These are phyloP conservation scores for Citrus maxima DNA, from an alignment of 345 rosid species.

Conservation along the genomic window DNA sequence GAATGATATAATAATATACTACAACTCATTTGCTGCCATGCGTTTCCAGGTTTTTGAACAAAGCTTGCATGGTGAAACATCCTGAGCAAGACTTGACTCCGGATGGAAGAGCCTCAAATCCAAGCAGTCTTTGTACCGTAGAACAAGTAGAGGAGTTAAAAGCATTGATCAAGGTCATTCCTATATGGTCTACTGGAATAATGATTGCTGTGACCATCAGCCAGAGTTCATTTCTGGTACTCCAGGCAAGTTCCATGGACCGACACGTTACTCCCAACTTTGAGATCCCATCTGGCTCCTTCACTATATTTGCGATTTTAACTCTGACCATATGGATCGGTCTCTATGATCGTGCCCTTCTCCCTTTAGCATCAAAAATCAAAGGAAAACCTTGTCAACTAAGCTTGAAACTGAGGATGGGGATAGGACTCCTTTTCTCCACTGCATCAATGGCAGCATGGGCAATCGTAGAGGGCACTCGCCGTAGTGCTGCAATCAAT, in stretches of 20 bases:
- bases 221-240: conserved; percentile 32
- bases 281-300: conserved; percentile 56
- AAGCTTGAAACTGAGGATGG: conserved; percentile 46
- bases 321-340: conserved; percentile 35
- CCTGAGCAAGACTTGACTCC: conserved; percentile 28
- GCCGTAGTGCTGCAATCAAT: conserved; percentile 27
- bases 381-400: conserved; percentile 30
- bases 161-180: conserved; percentile 42
- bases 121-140: conserved; percentile 49
- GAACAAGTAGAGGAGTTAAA: conserved; percentile 68
- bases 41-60: conserved; percentile 44
- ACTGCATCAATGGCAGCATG: conserved; percentile 24
- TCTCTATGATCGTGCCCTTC: conserved; percentile 35
- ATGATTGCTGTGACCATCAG: conserved; percentile 25
- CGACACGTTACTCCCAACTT: conserved; percentile 41
- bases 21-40: not conserved
- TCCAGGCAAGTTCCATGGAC: conserved; percentile 32
- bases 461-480: not conserved
- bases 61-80: conserved; percentile 43
- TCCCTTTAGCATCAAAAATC: conserved; percentile 39
- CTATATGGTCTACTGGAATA: conserved; percentile 55
- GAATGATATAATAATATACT: no score
- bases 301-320: conserved; percentile 30
- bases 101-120: conserved; percentile 30
- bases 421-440: conserved; percentile 34